Evolutionary conservation across 768 basidiomycete species (phyloP).

Genomic region (Cyclocybe aegerita): DNA sequence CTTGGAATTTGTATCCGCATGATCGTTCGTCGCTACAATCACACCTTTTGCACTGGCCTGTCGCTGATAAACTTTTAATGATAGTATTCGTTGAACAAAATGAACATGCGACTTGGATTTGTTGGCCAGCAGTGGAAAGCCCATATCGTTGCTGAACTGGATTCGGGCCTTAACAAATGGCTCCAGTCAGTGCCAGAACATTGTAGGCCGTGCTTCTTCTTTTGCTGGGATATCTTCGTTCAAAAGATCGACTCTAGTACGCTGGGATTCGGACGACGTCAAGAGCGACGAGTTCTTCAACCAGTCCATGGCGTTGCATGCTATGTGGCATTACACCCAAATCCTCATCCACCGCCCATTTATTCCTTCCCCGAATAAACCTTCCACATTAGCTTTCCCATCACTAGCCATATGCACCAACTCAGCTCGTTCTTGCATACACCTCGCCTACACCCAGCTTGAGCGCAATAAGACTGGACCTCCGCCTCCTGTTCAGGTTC

Average conservation of each 20-base stretch:
- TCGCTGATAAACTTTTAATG: neutral
- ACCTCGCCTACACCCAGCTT: conserved; percentile 65
- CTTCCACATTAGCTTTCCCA: conserved; percentile 51
- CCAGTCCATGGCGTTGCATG: conserved; percentile 60
- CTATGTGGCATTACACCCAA: conserved; percentile 54
- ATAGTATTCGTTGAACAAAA: conserved; percentile 82
- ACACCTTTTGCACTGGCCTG: neutral
- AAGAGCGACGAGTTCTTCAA: conserved; percentile 45
- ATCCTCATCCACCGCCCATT: conserved; percentile 80
- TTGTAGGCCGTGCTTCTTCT: conserved; percentile 32
- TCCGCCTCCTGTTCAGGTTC: conserved; percentile 36
- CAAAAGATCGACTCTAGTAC: conserved; percentile 29
- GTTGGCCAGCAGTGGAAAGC: conserved; percentile 67
- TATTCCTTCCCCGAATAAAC: conserved; percentile 58
- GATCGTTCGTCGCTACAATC: conserved; percentile 43
- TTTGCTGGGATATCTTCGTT: neutral
- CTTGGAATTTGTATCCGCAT: conserved; percentile 63
- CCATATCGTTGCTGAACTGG: conserved; percentile 65
- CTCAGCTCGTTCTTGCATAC: conserved; percentile 79
- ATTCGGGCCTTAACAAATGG: conserved; percentile 73
- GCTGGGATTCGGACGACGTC: conserved; percentile 51
- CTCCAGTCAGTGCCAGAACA: conserved; percentile 64
- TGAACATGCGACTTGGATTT: conserved; percentile 62
- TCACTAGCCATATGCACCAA: conserved; percentile 78
- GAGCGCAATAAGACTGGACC: conserved; percentile 26